Evolutionary conservation across 2,329 filamentous ascomycete species (phyloP), one percentile per base, ranked within the genome.

Genomic region (Aspergillus novofumigatus): DNA sequence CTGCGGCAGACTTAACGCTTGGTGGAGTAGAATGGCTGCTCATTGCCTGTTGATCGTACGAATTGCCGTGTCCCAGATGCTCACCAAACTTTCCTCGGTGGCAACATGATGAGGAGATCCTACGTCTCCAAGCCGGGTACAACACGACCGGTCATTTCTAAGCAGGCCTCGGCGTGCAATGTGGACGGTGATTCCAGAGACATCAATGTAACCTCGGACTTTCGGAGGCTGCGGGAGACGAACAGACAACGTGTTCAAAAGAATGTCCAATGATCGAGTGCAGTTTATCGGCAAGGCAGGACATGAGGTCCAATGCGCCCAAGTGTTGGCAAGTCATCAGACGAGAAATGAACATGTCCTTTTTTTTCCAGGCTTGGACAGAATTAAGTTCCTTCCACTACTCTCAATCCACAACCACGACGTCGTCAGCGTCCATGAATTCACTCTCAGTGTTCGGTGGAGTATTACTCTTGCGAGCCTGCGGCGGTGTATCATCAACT

Each of bases 361-460:
- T 14, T 26, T 26, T 44, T n/a, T 26, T 4, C 23, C 21, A 26
- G 8, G 14, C 44, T 21, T 23, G 21, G 44, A 26, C 20, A 26
- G 9, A 10, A 14, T 6, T 6, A 5, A 17, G 5, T 6, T 23
- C 5, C 21, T 47, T 10, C 20, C 20, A 6, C 20, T 25, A 10
- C 25, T 41, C 44, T 65, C 61, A 70, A 52, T 72, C 65, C 55
- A 75, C 64, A n/a, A 74, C 59, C 49, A 74, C 70, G 28, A 74
- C 65, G 53, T 74, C 72, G 45, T 72, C 71, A 5, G 50, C 64
- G 56, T 73, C 70, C 66, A 70, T 68, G 45, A 69, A 70, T 28
- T 64, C 63, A 41, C 64, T 63, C 32, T 65, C 64, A 14, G 60
- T 25, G 51, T 59, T 50, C 21, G 55, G n/a, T 23, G 62, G 49